Base-by-base conservation (phyloP, 2,329 filamentous ascomycete species). In the Pseudogymnoascus sp. region DNA sequence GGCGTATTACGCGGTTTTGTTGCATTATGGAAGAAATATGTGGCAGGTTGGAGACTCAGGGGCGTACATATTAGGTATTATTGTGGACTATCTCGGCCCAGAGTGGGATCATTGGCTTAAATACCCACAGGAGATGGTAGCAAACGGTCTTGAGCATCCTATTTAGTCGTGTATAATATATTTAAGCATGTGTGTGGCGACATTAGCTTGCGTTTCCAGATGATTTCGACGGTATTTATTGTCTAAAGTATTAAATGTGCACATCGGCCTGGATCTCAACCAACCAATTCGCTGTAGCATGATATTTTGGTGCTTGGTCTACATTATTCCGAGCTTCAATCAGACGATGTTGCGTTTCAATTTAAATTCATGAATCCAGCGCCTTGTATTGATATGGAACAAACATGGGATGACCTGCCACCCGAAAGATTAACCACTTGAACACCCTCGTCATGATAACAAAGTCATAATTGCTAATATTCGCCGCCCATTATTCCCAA, bases 1-100 rank as follows among this genome's bases (percentile, higher is more conserved):
- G 19, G 69, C 67, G 4, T 69, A 72, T 63, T 72, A 73, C 42
- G 65, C 68, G 0, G 64, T 69, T 16, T 65, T 73, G 22, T 65
- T 73, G 14, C 69, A 73, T 59, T 62, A 69, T 25, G 68, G 64
- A 14, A 62, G 64, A 35, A 35, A 64, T 12, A 23, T 72, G 42
- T 74, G 72, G 72, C 70, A 71, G 60, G 65, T 74, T n/a, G 65
- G 67, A 11, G 68, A 66, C 23, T 62, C 68, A 12, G 55, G 55
- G 6, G 52, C 30, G 12, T 23, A n/a, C 3, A 60, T 62, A 30
- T 60, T 62, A 30, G 8, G 41, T n/a, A 14, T 60, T 19, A 35
- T 62, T 60, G 41, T 35, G 14, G 45, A 58, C 9, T 38, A 62
- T 62, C 45, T 62, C 35, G 45, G 60, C 16, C 12, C 39, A 11